These are phyloP conservation scores for Fusarium pseudocircinatum DNA, from an alignment of 2,329 filamentous ascomycete genomes.

Conservation along the genomic window DNA sequence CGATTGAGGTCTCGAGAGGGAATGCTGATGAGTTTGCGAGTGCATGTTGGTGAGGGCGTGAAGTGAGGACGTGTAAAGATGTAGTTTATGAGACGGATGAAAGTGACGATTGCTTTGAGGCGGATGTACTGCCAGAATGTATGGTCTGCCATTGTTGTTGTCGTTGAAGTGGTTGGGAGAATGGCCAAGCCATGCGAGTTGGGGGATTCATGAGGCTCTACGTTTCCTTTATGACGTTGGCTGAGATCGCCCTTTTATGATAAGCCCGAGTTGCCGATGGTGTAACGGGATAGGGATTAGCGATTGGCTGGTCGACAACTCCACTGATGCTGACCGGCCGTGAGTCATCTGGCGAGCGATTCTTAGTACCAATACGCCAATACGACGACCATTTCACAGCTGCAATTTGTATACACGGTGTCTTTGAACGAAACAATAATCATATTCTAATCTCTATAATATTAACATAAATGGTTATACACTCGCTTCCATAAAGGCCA, in stretches of 20 bases:
- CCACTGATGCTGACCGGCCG: background rate
- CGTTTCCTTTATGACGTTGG: background rate
- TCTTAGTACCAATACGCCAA: background rate
- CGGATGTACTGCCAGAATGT: constrained; percentile 19
- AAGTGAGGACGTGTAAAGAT: constrained; percentile 17
- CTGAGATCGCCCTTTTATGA: background rate
- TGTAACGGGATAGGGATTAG: background rate
- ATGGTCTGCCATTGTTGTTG: constrained; percentile 1
- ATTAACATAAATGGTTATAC: constrained; percentile 76
- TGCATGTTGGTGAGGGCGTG: constrained; percentile 7
- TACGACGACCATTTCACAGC: background rate
- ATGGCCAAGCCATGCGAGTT: rapidly evolving
- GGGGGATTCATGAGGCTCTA: background rate
- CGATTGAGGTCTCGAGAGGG: constrained; percentile 43
- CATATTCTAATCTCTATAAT: background rate
- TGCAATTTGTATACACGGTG: rapidly evolving
- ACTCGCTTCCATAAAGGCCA: constrained; percentile 81
- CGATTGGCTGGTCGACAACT: background rate
- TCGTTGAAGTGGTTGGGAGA: rapidly evolving
- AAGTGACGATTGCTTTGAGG: constrained; percentile 22
- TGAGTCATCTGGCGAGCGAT: background rate
- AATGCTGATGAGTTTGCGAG: constrained; percentile 33
- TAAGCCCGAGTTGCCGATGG: background rate
- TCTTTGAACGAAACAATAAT: background rate
- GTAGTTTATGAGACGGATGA: constrained; percentile 30